These are phyloP conservation scores for Amanita jacksonii DNA, from an alignment of 768 basidiomycete genomes.

Conservation along the genomic window DNA sequence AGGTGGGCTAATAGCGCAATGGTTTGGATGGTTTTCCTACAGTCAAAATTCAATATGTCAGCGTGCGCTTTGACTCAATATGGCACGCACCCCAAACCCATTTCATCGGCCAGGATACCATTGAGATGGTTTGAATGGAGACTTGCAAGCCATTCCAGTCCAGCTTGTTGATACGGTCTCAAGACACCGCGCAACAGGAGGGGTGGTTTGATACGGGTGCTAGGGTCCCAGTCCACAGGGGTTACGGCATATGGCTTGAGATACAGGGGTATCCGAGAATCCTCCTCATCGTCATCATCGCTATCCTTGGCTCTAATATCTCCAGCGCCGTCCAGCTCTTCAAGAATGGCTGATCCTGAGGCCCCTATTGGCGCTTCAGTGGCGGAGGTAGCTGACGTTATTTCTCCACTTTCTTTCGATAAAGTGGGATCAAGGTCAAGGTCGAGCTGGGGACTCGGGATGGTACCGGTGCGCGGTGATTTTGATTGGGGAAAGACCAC, in stretches of 20 bases:
- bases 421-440: neutral
- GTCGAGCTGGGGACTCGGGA: neutral
- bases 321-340: slow-evolving; percentile 22
- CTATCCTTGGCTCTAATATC: slow-evolving; percentile 23
- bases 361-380: slow-evolving; percentile 13
- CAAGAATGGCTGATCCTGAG: neutral
- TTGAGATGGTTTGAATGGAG: slow-evolving; percentile 75
- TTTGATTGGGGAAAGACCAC: slow-evolving; percentile 3
- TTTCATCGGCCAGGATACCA: slow-evolving; percentile 86
- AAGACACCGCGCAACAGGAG: slow-evolving; percentile 79
- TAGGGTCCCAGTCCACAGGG: slow-evolving; percentile 57
- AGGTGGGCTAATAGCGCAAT: slow-evolving; percentile 91
- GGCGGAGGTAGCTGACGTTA: neutral
- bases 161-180: slow-evolving; percentile 89
- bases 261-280: slow-evolving; percentile 37
- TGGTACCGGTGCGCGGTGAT: neutral
- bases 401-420: neutral
- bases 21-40: slow-evolving; percentile 92
- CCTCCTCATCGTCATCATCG: slow-evolving; percentile 23
- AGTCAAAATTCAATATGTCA: slow-evolving; percentile 5
- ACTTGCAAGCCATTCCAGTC: slow-evolving; percentile 90
- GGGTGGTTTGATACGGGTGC: slow-evolving; percentile 49
- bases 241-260: slow-evolving; percentile 64
- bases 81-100: slow-evolving; percentile 81
- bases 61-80: neutral